A percentile compares a stretch with the other conserved stretches of the same genome.
Conservation (phyloP, 2,329 filamentous ascomycete species). For the Fusarium equiseti region DNA sequence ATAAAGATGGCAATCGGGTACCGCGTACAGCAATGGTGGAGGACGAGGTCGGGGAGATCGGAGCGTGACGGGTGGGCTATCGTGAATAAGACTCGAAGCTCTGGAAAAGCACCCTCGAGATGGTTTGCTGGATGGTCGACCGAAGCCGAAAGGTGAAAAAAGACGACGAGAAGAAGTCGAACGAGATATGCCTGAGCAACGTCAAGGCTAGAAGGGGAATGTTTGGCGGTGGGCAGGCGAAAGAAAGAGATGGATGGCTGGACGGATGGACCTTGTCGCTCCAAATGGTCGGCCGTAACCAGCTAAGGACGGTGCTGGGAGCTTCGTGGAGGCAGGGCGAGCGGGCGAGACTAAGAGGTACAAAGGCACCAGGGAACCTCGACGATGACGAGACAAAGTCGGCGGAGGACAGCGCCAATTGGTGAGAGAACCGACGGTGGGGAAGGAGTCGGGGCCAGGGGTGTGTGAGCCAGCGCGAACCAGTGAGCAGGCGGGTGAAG, state of each 20-base stretch:
- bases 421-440: conserved; percentile 43
- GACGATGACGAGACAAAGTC: conserved; percentile 48
- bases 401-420: conserved; percentile 45
- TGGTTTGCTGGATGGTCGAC: conserved; percentile 10
- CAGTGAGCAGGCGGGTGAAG: conserved; percentile 36
- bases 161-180: conserved; percentile 23
- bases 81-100: conserved; percentile 15
- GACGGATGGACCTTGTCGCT: conserved; percentile 42
- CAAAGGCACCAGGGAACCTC: conserved; percentile 45
- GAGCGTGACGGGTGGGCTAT: conserved; percentile 31
- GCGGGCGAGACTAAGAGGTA: conserved; percentile 44
- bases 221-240: conserved; percentile 43
- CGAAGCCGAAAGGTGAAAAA: conserved; percentile 15
- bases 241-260: conserved; percentile 30
- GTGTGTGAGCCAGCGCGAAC: conserved; percentile 37
- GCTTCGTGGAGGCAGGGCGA: conserved; percentile 45
- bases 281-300: conserved; percentile 36
- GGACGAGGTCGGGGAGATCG: conserved; percentile 34
- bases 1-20: conserved; percentile 33
- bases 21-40: conserved; percentile 37
- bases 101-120: conserved; percentile 1
- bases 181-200: conserved; percentile 28
- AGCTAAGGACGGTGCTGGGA: conserved; percentile 38
- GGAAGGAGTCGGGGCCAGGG: conserved; percentile 39
- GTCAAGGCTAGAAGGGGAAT: conserved; percentile 42